These are phyloP conservation scores for Candolleomyces aberdarensis DNA, from an alignment of 768 basidiomycete genomes.

Conservation along the genomic window DNA sequence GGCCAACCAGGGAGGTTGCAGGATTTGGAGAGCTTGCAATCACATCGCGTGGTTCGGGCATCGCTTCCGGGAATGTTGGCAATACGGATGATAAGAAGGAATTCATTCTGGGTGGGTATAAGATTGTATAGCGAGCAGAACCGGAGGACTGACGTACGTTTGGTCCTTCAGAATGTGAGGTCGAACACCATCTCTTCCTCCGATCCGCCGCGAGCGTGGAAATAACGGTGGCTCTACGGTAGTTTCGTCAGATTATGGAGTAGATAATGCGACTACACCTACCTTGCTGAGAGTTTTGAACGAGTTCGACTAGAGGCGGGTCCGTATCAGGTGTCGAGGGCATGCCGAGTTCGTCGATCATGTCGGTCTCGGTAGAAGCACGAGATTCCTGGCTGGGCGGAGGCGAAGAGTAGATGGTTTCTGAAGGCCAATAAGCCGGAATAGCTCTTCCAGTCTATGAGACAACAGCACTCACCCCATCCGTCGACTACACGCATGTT, in stretches of 20 bases:
- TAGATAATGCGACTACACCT: slow-evolving; percentile 7
- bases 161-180: slow-evolving; percentile 27
- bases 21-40: not conserved
- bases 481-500: slow-evolving; percentile 62
- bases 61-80: not conserved
- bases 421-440: slow-evolving; percentile 15
- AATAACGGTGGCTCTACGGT: slow-evolving; percentile 28
- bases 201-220: slow-evolving; percentile 48
- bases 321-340: slow-evolving; percentile 48
- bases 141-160: slow-evolving; percentile 16
- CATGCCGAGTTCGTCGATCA: slow-evolving; percentile 51
- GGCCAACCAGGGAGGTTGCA: slow-evolving; percentile 11
- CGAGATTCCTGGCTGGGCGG: slow-evolving; percentile 41
- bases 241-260: not conserved
- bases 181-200: slow-evolving; percentile 28
- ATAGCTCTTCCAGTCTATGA: not conserved
- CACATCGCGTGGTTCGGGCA: not conserved
- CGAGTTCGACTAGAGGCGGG: slow-evolving; percentile 32
- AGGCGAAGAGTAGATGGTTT: slow-evolving; percentile 37
- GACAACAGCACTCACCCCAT: slow-evolving; percentile 48
- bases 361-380: slow-evolving; percentile 39
- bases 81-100: slow-evolving; percentile 36
- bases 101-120: slow-evolving; percentile 26
- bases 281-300: slow-evolving; percentile 51
- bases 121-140: not conserved